Evolutionary conservation across 257 asterid species (phyloP).

Genomic region (Ilex aquifolium): DNA sequence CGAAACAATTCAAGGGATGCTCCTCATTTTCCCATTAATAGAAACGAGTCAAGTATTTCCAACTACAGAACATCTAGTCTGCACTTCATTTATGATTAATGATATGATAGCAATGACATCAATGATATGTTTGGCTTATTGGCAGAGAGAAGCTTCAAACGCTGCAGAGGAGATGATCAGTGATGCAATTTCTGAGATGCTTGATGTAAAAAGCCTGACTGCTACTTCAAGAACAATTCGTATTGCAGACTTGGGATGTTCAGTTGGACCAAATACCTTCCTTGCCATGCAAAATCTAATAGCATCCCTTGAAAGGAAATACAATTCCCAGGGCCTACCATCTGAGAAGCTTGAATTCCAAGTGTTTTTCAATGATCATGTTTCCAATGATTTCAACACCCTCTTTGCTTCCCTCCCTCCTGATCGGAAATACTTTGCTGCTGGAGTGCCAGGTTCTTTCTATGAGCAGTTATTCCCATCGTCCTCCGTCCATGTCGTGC

Average conservation of each 20-base stretch:
- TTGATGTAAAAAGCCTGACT: neutral
- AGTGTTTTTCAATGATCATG: slow-evolving; percentile 19
- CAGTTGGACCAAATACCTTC: slow-evolving; percentile 21
- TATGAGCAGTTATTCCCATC: slow-evolving; percentile 12
- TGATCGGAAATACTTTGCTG: neutral
- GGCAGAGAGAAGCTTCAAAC: neutral
- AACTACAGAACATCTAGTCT: no score
- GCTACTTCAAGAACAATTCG: neutral
- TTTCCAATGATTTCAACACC: slow-evolving; percentile 18
- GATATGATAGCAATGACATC: no score
- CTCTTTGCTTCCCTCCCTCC: slow-evolving; percentile 9
- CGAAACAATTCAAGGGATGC: no score
- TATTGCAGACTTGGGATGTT: slow-evolving; percentile 20
- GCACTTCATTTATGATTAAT: no score
- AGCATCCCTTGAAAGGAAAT: slow-evolving; percentile 4
- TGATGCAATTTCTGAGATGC: slow-evolving; percentile 1
- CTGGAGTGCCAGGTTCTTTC: slow-evolving; percentile 16
- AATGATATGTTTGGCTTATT: no score
- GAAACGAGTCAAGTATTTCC: no score
- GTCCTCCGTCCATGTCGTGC: slow-evolving; percentile 1
- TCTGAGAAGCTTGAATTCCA: slow-evolving; percentile 5
- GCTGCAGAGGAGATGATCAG: neutral
- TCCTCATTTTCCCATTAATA: no score
- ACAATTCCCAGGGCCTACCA: neutral
- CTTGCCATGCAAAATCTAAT: slow-evolving; percentile 8